Base-by-base conservation (phyloP, 148 eudicot species). In the Pouteria glomerata region DNA sequence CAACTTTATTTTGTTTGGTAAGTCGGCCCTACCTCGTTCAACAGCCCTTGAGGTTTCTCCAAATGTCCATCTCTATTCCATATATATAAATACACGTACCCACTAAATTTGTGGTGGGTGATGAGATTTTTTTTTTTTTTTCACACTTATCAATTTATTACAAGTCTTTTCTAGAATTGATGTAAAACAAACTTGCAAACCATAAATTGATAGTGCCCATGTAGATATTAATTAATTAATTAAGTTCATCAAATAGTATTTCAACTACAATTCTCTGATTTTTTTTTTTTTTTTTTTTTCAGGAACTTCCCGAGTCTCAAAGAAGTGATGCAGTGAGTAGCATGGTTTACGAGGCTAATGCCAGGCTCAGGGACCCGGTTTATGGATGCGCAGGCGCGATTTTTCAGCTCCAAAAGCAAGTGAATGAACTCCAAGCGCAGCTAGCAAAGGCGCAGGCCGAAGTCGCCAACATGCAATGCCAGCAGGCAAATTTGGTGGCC, bases 301-400 rank as follows among this genome's bases (percentile, higher is more conserved):
- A 82, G 85, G 85, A 82, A 31, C 74, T 82, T 44, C 85, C 85
- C 0, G 85, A 82, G 37, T 42, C 24, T 23, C 85, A 82, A 30
- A 75, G 85, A 37, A 77, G 79, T 0, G 85, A 82, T 37, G 85
- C 85, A 55, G 85, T 82, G 63, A 82, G 85, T 27, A 82, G 82
- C 68, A 74, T 82, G 82, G 85, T 82, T 51, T 82, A 82, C 14
- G 85, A 82, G 67, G 85, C 83, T 7, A 80, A 80, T 13, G 83
- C 83, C 0, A 68, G 83, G 76, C 70, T 76, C 5, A 76, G 83
- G 27, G 85, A 82, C 33, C 85, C 85, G 1, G 85, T 82, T 11
- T 82, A 82, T 10, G 85, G 85, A 0, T 74, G 71, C 31, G 82
- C 85, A 2, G 85, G 85, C 2, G 74, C 85, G 24, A 78, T 82